A percentile compares a stretch with the other conserved stretches of the same genome.
Evolutionary conservation across 441 rosid genomes (phyloP).

Genomic region (Eugenia klotzschiana): DNA sequence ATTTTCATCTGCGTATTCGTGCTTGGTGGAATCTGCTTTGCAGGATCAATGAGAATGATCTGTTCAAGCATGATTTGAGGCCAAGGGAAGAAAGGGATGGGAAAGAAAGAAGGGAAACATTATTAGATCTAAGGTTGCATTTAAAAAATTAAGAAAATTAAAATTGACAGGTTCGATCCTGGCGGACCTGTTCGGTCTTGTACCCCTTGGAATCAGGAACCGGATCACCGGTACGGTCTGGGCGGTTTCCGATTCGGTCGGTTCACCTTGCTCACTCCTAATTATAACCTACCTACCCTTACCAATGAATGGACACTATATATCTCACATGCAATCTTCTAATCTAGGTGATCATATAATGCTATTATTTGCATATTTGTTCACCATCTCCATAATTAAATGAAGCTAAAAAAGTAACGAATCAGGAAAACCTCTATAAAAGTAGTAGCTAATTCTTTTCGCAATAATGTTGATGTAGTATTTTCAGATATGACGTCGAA

Average conservation of each 20-base stretch:
- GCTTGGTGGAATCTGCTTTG: neutral
- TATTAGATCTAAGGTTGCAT: no score
- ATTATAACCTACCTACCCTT: neutral
- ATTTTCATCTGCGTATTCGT: neutral
- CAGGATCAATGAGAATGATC: slow-evolving; percentile 83
- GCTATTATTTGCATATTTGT: neutral
- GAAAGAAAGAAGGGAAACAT: no score
- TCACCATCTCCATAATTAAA: neutral
- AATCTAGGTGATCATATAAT: neutral
- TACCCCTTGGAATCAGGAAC: no score
- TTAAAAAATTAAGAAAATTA: no score
- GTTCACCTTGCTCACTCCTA: no score
- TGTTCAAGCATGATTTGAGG: slow-evolving; percentile 94
- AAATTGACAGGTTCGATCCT: no score
- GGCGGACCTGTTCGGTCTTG: no score
- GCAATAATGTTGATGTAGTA: neutral
- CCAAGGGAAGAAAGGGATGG: no score
- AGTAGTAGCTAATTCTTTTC: neutral
- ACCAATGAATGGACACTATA: neutral
- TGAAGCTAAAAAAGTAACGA: neutral
- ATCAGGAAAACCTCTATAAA: neutral
- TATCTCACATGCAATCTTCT: neutral
- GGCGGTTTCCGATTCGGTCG: no score
- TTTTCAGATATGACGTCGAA: neutral
- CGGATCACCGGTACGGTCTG: no score